phyloP scores from a whole-genome alignment of 495 filamentous ascomycete species.

The Physcia stellaris region DNA sequence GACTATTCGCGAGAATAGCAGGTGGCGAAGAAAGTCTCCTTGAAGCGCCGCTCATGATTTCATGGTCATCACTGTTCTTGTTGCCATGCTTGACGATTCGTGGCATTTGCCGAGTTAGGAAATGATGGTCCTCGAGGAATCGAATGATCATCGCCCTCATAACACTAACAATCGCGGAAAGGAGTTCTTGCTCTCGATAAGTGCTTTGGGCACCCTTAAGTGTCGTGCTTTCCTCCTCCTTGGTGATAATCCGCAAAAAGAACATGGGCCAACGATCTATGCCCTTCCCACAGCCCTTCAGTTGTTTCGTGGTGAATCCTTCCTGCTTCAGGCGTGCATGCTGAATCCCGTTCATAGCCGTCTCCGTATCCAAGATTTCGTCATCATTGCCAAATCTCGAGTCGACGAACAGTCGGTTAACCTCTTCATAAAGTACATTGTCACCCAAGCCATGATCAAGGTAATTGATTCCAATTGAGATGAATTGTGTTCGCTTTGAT shows the following conservation, averaged over 20 bases:
- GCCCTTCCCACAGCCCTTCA: slow-evolving; percentile 45
- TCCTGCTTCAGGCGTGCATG: slow-evolving; percentile 30
- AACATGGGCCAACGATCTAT: slow-evolving; percentile 89
- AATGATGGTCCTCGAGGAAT: slow-evolving; percentile 55
- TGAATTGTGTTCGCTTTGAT: slow-evolving; percentile 62
- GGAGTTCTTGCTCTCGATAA: slow-evolving; percentile 28
- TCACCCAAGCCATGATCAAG: slow-evolving; percentile 34
- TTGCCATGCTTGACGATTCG: too few relatives aligned
- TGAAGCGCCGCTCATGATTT: too few relatives aligned
- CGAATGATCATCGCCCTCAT: slow-evolving; percentile 48
- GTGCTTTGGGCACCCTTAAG: background rate
- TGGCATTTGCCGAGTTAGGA: slow-evolving; percentile 48
- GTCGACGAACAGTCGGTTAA: slow-evolving; percentile 62
- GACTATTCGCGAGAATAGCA: too few relatives aligned
- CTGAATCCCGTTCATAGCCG: slow-evolving; percentile 23
- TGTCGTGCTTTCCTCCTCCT: slow-evolving; percentile 2
- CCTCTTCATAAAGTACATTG: slow-evolving; percentile 60
- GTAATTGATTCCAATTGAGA: slow-evolving; percentile 57
- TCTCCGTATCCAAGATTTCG: slow-evolving; percentile 20
- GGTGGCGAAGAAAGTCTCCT: too few relatives aligned
- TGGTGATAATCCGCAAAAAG: slow-evolving; percentile 53
- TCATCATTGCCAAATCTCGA: slow-evolving; percentile 66
- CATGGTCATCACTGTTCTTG: too few relatives aligned
- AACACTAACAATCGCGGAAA: slow-evolving; percentile 44
- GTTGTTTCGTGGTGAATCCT: slow-evolving; percentile 39